Base-by-base conservation (phyloP, 2,329 filamentous ascomycete genomes). In the Ophiostoma quercus region DNA sequence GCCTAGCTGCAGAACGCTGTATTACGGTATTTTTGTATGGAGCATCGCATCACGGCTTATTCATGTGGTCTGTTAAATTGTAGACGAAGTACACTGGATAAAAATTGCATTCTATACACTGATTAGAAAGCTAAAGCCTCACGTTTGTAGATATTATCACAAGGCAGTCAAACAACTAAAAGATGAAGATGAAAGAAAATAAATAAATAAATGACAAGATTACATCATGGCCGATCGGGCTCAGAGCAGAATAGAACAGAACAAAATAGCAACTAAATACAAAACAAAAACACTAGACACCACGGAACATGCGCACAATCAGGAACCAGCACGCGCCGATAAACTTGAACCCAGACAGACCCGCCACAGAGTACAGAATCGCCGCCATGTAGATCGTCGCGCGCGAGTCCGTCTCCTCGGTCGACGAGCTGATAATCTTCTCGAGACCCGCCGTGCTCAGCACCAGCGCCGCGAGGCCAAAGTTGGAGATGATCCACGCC, bases 401-500 rank as follows among this genome's bases (percentile, higher is more conserved):
- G 14, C 91, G 87, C 74, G 47, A 41, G 65, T 66, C 65, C 32
- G 83, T 80, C 67, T 80, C 75, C 69, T 84, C 82, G 32, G 80
- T 75, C 19, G 82, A 78, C 22, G 82, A 77, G 1, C 83, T 79
- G 41, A 81, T 82, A 67, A 94, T 85, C 71, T 85, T 85, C 74
- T 96, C 89, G 73, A 97, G 79, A 1, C 95, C 94, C 32, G 91
- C 94, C 0, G 92, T 89, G 77, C 91, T 94, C 74, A 99, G 83
- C 8, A 99, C 94, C 1, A 96, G 84, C 0, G 94, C 96, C 0
- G 88, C 88, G 6, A 99, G 87, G 0, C 88, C 93, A 78, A 99
- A 91, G 79, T 99, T 99, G 77, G 89, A 93, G 76, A 98, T 92
- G 85, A 99, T 97, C 95, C 95, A 99, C 74, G 91, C 88, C 67